Evolutionary conservation across 2,329 filamentous ascomycete genomes (phyloP), one percentile per base, ranked within the genome.

Genomic region (Blastomyces silverae): DNA sequence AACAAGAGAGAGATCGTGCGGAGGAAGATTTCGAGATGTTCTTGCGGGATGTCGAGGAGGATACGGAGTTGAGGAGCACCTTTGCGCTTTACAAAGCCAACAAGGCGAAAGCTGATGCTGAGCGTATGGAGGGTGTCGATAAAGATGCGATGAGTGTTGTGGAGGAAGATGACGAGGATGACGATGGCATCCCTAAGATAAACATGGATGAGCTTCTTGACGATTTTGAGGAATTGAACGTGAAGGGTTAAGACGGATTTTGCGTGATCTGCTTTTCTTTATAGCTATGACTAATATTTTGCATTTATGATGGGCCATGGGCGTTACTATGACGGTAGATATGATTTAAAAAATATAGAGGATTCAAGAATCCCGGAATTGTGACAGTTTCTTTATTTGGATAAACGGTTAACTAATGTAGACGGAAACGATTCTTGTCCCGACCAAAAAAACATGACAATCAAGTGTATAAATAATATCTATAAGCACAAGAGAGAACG

Each of bases 1-100:
- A 67, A 39, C 64, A 66, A 20, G 91, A 96, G 79, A 83, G 91
- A 66, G 92, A 97, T 74, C 89, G 93, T 74, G 87, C 96, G 81
- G 92, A 97, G 74, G 85, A 88, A 69, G 94, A 99, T 78, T 99
- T 96, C 79, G 94, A 99, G 81, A 86, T 92, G 85, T 99, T 99
- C 86, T 80, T 99, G 82, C 88, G 89, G 57, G 94, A 99, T 76
- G 91, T 99, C 13, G 95, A 99, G 79, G 92, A 97, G 75, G 94
- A 99, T 75, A 84, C 89, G 62, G 94, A 99, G 73, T 82, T 97
- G 70, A 84, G 94, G 64, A 85, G 87, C 55, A 92, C 91, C 0
- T 81, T 99, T 74, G 90, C 91, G 57, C 76, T 99, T 71, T 99
- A 96, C 81, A 96, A 93, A 74, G 79, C 79, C 46, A 78, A 83